These are phyloP conservation scores for Bryopsis sp. DNA, from an alignment of 139 green algal species.

Conservation along the genomic window DNA sequence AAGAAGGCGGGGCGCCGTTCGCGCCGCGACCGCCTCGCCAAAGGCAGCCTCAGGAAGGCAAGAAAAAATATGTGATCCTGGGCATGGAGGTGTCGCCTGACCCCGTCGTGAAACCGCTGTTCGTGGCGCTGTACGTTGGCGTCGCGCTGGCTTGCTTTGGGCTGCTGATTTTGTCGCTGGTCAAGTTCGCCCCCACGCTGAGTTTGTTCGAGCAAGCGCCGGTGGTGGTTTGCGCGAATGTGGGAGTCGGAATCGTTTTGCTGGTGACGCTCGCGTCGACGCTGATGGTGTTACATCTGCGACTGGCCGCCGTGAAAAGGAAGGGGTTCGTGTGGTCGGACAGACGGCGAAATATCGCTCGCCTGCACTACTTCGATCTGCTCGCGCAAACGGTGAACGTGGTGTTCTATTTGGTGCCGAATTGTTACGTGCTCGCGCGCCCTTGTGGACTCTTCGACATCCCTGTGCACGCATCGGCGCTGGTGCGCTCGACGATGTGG, in stretches of 20 bases:
- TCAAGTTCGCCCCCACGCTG: background rate
- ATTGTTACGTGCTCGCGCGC: constrained; percentile 23
- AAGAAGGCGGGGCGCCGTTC: too few relatives aligned
- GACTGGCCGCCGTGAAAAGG: background rate
- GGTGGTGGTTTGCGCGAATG: background rate
- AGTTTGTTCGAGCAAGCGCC: background rate
- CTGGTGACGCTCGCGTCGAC: background rate
- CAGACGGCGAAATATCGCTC: background rate
- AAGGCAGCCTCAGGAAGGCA: too few relatives aligned
- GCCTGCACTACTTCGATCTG: background rate
- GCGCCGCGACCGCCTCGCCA: too few relatives aligned
- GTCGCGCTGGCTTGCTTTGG: background rate
- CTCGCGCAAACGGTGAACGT: constrained; percentile 12
- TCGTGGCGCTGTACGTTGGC: background rate
- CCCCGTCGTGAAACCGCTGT: background rate
- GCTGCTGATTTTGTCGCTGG: background rate
- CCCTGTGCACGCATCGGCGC: constrained; percentile 17
- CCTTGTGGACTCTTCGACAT: constrained; percentile 22
- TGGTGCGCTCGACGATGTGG: constrained; percentile 26
- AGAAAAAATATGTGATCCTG: too few relatives aligned
- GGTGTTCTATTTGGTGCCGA: constrained; percentile 27
- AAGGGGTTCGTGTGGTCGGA: background rate
- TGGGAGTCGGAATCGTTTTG: background rate
- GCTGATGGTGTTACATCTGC: background rate
- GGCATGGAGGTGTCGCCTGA: background rate